phyloP scores from a whole-genome alignment of 257 asterid genomes.

The Solanum bulbocastanum region DNA sequence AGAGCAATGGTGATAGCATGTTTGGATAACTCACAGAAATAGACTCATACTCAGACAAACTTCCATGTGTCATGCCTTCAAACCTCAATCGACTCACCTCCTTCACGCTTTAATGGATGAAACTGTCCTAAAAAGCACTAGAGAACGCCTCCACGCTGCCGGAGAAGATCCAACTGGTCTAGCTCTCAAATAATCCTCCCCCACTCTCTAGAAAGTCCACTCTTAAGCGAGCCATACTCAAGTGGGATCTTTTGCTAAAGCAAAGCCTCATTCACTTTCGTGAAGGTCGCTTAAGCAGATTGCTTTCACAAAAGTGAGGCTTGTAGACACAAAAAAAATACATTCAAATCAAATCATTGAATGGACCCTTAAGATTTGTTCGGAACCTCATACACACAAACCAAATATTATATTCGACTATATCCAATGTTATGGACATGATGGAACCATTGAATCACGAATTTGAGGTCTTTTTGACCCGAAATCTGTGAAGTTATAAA shows the following conservation, averaged over 20 bases:
- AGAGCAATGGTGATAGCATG: neutral
- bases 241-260: no score
- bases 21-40: neutral
- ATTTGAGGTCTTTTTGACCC: neutral
- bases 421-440: neutral
- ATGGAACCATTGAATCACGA: neutral
- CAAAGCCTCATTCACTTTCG: no score
- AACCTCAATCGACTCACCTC: neutral
- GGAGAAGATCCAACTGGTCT: neutral
- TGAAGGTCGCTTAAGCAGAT: no score
- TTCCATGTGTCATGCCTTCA: neutral
- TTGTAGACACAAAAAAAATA: no score
- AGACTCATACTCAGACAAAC: neutral
- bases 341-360: neutral
- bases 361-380: neutral
- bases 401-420: neutral
- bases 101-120: neutral
- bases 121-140: no score
- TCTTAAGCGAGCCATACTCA: no score
- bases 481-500: no score
- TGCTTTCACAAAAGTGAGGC: no score
- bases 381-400: neutral
- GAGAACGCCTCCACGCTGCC: neutral
- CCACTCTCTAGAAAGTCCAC: neutral
- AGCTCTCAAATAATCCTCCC: neutral